Conservation (phyloP, 768 basidiomycete genomes). For the Trametes cubensis region DNA sequence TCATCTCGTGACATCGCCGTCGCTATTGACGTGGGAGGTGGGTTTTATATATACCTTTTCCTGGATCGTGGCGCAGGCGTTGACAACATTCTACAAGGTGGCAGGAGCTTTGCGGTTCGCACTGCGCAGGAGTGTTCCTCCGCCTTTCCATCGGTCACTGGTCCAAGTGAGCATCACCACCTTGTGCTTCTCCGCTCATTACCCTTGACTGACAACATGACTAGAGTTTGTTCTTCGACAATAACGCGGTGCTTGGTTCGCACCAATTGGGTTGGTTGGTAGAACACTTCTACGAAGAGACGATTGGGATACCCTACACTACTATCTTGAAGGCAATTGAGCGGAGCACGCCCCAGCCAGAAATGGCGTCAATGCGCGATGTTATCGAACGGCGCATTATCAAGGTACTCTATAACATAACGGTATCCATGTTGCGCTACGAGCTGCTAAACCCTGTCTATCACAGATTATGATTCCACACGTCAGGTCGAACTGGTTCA, state of each 20-base stretch:
- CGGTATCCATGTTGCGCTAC: neutral
- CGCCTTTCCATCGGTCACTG: conserved; percentile 65
- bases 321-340: conserved; percentile 44
- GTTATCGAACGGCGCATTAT: conserved; percentile 42
- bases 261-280: conserved; percentile 57
- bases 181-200: neutral
- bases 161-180: conserved; percentile 50
- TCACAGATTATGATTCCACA: conserved; percentile 60
- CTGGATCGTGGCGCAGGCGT: neutral
- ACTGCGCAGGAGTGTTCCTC: conserved; percentile 40
- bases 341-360: conserved; percentile 26
- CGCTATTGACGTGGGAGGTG: conserved; percentile 68
- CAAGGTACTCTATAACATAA: conserved; percentile 34
- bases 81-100: conserved; percentile 36
- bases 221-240: conserved; percentile 63
- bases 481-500: conserved; percentile 64
- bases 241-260: conserved; percentile 53
- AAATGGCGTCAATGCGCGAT: conserved; percentile 34
- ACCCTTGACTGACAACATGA: conserved; percentile 1
- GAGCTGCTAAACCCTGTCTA: neutral
- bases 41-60: neutral
- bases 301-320: conserved; percentile 57
- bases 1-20: conserved; percentile 45
- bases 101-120: conserved; percentile 51
- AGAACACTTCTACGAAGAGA: conserved; percentile 67